Evolutionary conservation across 495 filamentous ascomycete species (phyloP), one percentile per base, ranked within the genome.

Genomic region (Penicillium taxi): DNA sequence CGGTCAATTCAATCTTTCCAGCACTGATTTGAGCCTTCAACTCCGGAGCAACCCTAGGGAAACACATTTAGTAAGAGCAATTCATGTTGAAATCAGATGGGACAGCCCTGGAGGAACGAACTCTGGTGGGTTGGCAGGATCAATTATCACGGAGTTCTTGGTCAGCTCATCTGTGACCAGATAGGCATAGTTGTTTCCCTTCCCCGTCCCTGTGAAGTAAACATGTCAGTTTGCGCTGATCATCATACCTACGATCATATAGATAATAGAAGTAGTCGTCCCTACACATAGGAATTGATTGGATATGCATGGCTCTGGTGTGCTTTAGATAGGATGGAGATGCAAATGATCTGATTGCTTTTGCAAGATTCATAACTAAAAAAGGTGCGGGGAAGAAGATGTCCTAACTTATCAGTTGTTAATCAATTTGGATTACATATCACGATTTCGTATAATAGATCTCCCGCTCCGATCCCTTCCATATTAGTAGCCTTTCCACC

Each of bases 211-310:
- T 95, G 27, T n/a, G 27, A 22, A 28, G 18, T 48, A 27, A 21
- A 45, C 16, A 38, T 15, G 18, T 32, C 16, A 20, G 9, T 35
- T 32, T 8, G 20, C 25, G 16, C 30, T 19, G n/a, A 23, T 26
- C 9, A 46, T 32, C 12, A 35, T 19, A 37, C 23, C 34, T 37
- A 9, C 15, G 5, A 17, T 6, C 20, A 17, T 37, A 13, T 16
- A 37, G n/a, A n/a, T n/a, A n/a, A n/a, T n/a, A n/a, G 19, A 13
- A 9, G 17, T 17, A 39, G 26, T 23, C 22, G 38, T 13, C 74
- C 84, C 53, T 78, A 95, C 90, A 96, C 91, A 96, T 98, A 22
- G 91, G 91, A 67, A 98, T 94, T 38, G 86, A 87, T 59, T 88
- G 78, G 62, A 98, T 82, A 80, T 96, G 88, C 91, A 98, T 98